Evolutionary conservation across 2,329 filamentous ascomycete genomes (phyloP).

Genomic region (Cladosporium sp.): DNA sequence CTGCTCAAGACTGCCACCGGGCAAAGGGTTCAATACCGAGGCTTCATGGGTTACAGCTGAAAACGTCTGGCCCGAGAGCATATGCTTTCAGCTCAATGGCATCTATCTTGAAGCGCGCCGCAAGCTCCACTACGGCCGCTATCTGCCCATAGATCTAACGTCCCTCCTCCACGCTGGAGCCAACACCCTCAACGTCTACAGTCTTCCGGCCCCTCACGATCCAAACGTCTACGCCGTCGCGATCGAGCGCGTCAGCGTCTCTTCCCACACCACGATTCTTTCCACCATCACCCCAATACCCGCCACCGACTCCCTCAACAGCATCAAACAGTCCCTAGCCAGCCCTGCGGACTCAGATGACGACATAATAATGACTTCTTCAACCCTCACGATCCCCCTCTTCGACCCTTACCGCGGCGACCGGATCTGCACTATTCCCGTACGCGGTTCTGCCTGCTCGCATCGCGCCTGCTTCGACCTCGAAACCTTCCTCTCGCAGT

Average conservation of each 20-base stretch:
- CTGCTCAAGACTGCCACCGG: conserved; percentile 49
- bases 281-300: conserved; percentile 33
- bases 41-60: conserved; percentile 60
- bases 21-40: conserved; percentile 36
- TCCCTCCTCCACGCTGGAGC: conserved; percentile 51
- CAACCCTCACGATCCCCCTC: conserved; percentile 40
- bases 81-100: conserved; percentile 67
- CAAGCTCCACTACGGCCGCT: conserved; percentile 69
- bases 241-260: conserved; percentile 64
- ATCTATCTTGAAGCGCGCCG: conserved; percentile 53
- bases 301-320: conserved; percentile 48
- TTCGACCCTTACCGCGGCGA: conserved; percentile 44
- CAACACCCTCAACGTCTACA: conserved; percentile 57
- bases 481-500: conserved; percentile 69
- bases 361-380: conserved; percentile 40
- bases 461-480: conserved; percentile 92
- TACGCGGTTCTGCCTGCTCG: conserved; percentile 63
- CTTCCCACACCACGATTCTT: conserved; percentile 38
- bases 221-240: conserved; percentile 57
- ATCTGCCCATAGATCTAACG: conserved; percentile 73
- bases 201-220: conserved; percentile 34
- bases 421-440: conserved; percentile 63
- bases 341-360: conserved; percentile 52
- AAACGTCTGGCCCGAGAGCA: conserved; percentile 65
- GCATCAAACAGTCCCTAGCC: conserved; percentile 53